Base-by-base conservation (phyloP, 768 basidiomycete species). In the Termitomyces titanicus region DNA sequence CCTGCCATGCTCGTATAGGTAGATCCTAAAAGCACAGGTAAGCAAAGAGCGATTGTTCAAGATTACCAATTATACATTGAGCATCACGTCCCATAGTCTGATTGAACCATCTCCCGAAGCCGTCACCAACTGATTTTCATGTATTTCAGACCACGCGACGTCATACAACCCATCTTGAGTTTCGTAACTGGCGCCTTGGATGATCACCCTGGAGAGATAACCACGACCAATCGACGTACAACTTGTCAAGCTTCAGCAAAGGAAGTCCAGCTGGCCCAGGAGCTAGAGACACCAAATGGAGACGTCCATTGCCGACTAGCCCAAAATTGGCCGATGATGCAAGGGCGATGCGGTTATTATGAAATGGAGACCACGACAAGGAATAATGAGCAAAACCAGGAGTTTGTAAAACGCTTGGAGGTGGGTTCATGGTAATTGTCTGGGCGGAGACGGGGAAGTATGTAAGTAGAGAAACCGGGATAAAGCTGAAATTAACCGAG, bases 301-400 rank as follows among this genome's bases (percentile, higher is more conserved):
- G 66, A n/a, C 95, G 79, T 1, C 96, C 96, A 70, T 97, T 98
- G 24, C 96, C 96, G 31, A 98, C 90, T 4, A 98, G 79, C 3
- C 96, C 96, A 69, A 93, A 98, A 71, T 98, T 96, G 25, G 94
- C 91, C 0, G 92, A 80, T 6, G 91, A 91, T 5, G 92, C 89
- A 33, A 93, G 74, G 1, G 92, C 92, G 40, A 93, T 66, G 34
- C 87, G 82, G 15, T 79, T 75, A 22, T 79, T 84, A 68, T 89
- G 86, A 65, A 94, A 94, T 4, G 92, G 92, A 0, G 92, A 94
- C 88, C 90, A 94, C 12, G 88, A 82, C 29, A 91, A 61, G 5
- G 84, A 73, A 66, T 92, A 93, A 66, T 93, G 92, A 3, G 92
- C 85, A 70, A 92, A 93, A 2, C 88, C 90, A 29, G 89, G 88